A percentile compares a stretch with the other conserved stretches of the same genome.
Evolutionary conservation across 1,284 basidiomycete species (phyloP).

Genomic region (Boletellus sp.): DNA sequence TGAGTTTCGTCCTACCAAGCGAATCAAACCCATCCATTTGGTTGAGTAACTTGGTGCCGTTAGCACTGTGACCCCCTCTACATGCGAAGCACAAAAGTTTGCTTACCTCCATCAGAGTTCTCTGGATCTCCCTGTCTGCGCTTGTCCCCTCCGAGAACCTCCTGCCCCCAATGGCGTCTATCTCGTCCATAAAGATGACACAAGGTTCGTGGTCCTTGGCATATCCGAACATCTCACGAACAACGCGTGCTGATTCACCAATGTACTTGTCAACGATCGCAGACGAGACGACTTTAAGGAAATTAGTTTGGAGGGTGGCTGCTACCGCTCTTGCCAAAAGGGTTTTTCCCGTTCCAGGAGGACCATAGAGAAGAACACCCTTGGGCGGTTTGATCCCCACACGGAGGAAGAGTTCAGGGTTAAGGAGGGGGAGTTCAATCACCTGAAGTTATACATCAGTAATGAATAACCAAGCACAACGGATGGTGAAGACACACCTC

Average conservation of each 20-base stretch:
- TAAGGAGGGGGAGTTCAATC: conserved; percentile 94
- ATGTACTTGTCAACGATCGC: conserved; percentile 99
- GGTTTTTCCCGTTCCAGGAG: conserved; percentile 95
- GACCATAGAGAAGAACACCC: conserved; percentile 90
- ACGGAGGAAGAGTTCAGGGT: conserved; percentile 91
- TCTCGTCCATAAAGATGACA: conserved; percentile 99
- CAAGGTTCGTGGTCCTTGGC: conserved; percentile 97
- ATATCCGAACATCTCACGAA: conserved; percentile 99
- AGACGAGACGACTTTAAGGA: conserved; percentile 98
- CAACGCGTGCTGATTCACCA: conserved; percentile 92
- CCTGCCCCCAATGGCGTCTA: conserved; percentile 94
- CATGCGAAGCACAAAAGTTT: not conserved
- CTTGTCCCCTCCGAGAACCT: conserved; percentile 98
- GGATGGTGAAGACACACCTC: conserved; percentile 57
- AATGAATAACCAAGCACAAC: not conserved
- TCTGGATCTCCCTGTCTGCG: conserved; percentile 97
- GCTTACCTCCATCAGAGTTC: conserved; percentile 94
- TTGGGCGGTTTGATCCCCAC: conserved; percentile 97
- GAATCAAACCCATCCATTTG: conserved; percentile 99
- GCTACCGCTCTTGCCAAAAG: conserved; percentile 94
- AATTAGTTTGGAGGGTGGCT: conserved; percentile 93
- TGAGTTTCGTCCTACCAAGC: conserved; percentile 92
- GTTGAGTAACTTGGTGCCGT: conserved; percentile 75
- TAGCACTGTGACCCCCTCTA: no score
- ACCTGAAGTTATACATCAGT: conserved; percentile 49